Evolutionary conservation across 768 basidiomycete species (phyloP), one percentile per base, ranked within the genome.

Genomic region (Pisolithus marmoratus): DNA sequence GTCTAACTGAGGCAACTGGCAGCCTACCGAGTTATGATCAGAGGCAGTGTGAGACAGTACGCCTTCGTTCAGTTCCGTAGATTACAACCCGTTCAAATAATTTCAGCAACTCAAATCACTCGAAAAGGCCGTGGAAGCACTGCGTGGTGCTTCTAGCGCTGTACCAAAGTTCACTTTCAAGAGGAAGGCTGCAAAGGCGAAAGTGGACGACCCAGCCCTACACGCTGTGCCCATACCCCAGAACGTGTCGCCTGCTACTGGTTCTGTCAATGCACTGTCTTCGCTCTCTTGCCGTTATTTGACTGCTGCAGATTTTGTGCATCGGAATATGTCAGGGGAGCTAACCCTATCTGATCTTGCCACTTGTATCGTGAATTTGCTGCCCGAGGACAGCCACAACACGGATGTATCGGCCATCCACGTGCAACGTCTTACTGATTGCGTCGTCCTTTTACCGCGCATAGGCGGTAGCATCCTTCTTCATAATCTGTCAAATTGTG

Each of bases 1-100:
- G 72, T 22, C 73, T 91, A 17, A 71, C 75, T 6, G 85, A 83
- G 62, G 87, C 84, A 5, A 81, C 79, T 8, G 76, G 77, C 7
- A 80, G 76, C 52, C 69, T 92, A 42, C 84, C 88, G 4, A 72
- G 76, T 37, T 89, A 88, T 61, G 87, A 90, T 65, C 88, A 86
- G 61, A 76, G 83, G 49, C 83, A 83, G 60, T 85, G 77, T 61
- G 85, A 86, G 63, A 68, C 72, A 59, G 88, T 89, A 58, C 49
- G 82, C 72, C 23, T 36, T 20, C 38, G 27, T 19, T n/a, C 37
- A 48, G 5, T 27, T n/a, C 23, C 20, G 38, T 53, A 19, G 49
- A 22, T 46, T 36, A 29, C n/a, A 50, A 36, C 49, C 34, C 34
- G 45, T 34, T 62, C 50, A 66, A 49, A 37, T 27, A 43, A 52